Percentiles rank a stretch among this genome's conserved stretches.
phyloP scores from a whole-genome alignment of 495 filamentous ascomycete genomes.

The Niebla homalea region DNA sequence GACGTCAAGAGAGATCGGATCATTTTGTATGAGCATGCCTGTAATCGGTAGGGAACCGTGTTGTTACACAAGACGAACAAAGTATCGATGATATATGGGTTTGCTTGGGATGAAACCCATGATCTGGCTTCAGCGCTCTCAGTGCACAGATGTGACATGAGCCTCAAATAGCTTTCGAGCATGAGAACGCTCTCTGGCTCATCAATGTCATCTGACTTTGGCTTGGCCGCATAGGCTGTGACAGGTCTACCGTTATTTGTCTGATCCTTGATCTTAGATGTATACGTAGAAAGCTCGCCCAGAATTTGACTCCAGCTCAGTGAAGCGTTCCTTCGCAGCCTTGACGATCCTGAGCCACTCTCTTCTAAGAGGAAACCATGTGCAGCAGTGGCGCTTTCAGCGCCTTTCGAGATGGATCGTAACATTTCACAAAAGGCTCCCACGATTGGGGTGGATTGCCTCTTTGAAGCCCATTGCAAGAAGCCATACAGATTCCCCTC shows the following conservation, averaged over 20 bases:
- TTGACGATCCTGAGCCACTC: slow-evolving; percentile 48
- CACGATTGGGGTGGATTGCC: slow-evolving; percentile 83
- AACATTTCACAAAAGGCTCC: slow-evolving; percentile 95
- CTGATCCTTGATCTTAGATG: slow-evolving; percentile 52
- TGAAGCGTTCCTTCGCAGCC: slow-evolving; percentile 62
- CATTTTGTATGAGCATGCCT: slow-evolving; percentile 60
- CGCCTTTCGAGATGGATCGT: slow-evolving; percentile 65
- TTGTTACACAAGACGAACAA: slow-evolving; percentile 58
- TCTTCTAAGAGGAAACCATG: slow-evolving; percentile 88
- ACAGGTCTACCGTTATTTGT: slow-evolving; percentile 39
- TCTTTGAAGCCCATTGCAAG: slow-evolving; percentile 82
- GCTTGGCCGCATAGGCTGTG: slow-evolving; percentile 45
- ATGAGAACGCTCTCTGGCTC: slow-evolving; percentile 82
- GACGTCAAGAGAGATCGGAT: slow-evolving; percentile 53
- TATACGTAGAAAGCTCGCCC: slow-evolving; percentile 68
- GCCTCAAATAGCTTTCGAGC: slow-evolving; percentile 80
- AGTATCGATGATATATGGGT: slow-evolving; percentile 47
- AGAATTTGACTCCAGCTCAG: slow-evolving; percentile 90
- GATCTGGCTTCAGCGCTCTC: slow-evolving; percentile 53
- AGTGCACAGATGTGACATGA: slow-evolving; percentile 65
- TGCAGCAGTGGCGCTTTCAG: slow-evolving; percentile 63
- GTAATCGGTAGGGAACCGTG: slow-evolving; percentile 54
- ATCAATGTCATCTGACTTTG: slow-evolving; percentile 52
- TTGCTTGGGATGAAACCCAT: slow-evolving; percentile 53
- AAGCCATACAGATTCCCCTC: slow-evolving; percentile 90